Evolutionary conservation across 2,329 filamentous ascomycete species (phyloP).

Genomic region (Fusarium ramigenum): DNA sequence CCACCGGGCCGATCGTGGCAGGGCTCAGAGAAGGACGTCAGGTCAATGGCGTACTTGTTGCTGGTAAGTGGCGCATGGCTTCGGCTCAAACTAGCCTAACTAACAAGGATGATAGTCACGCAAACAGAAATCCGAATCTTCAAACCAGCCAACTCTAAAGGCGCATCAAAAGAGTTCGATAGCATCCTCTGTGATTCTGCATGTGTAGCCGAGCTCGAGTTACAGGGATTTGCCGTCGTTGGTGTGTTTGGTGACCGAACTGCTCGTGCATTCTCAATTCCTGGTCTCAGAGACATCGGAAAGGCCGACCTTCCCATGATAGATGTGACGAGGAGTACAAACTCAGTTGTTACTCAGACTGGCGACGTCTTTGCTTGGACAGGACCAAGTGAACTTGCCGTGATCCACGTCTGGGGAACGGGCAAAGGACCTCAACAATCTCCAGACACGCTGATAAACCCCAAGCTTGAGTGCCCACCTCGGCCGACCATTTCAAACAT

Average conservation of each 20-base stretch:
- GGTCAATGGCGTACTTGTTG: constrained; percentile 83
- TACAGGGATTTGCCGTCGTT: constrained; percentile 80
- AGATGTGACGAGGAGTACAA: constrained; percentile 76
- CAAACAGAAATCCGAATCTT: constrained; percentile 86
- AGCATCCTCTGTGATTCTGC: constrained; percentile 84
- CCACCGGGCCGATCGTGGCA: constrained; percentile 79
- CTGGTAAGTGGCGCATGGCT: constrained; percentile 59
- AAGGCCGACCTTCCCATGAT: constrained; percentile 73
- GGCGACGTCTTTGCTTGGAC: constrained; percentile 90
- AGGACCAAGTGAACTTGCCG: constrained; percentile 83
- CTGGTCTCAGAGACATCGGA: constrained; percentile 85
- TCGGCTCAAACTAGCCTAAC: background rate
- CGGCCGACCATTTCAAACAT: constrained; percentile 94
- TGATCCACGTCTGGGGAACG: constrained; percentile 86
- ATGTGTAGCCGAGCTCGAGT: constrained; percentile 76
- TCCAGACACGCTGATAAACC: constrained; percentile 82
- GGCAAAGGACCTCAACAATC: constrained; percentile 70
- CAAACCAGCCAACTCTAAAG: constrained; percentile 83
- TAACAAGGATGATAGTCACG: constrained; percentile 58
- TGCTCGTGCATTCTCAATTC: constrained; percentile 85
- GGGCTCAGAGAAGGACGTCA: constrained; percentile 78
- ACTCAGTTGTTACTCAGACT: constrained; percentile 76
- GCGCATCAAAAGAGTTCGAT: constrained; percentile 92
- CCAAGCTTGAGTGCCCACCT: constrained; percentile 75
- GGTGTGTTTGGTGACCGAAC: constrained; percentile 86